Evolutionary conservation across 2,329 filamentous ascomycete genomes (phyloP).

Genomic region (Calonectria leucothoes): DNA sequence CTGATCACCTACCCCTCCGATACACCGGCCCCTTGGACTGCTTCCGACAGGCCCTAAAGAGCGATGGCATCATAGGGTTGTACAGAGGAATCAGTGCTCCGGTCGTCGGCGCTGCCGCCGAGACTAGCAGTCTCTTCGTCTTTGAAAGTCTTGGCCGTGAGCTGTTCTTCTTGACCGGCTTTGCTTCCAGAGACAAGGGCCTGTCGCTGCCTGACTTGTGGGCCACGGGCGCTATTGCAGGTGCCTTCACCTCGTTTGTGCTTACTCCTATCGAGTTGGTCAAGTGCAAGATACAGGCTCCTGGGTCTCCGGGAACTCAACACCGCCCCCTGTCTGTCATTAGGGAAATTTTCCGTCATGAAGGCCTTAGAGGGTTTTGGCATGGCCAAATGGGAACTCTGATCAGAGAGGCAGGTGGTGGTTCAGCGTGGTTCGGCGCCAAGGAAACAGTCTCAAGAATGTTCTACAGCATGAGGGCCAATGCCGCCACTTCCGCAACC

Average conservation of each 20-base stretch:
- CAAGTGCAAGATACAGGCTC: slow-evolving; percentile 98
- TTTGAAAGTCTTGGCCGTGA: slow-evolving; percentile 84
- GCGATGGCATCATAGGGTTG: slow-evolving; percentile 83
- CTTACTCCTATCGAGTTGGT: slow-evolving; percentile 96
- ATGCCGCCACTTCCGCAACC: slow-evolving; percentile 49
- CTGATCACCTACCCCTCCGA: slow-evolving; percentile 81
- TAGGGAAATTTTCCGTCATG: slow-evolving; percentile 80
- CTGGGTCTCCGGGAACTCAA: slow-evolving; percentile 57
- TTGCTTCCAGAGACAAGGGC: slow-evolving; percentile 63
- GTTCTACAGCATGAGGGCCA: slow-evolving; percentile 71
- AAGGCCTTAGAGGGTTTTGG: slow-evolving; percentile 92
- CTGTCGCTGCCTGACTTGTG: slow-evolving; percentile 82
- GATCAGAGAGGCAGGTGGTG: slow-evolving; percentile 92
- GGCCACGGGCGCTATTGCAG: slow-evolving; percentile 85
- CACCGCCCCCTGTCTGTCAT: slow-evolving; percentile 79
- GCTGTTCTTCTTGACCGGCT: slow-evolving; percentile 65
- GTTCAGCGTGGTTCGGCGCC: slow-evolving; percentile 93
- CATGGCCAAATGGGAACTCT: slow-evolving; percentile 93
- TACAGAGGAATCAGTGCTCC: slow-evolving; percentile 96
- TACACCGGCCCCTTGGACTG: slow-evolving; percentile 93
- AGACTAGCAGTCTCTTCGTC: slow-evolving; percentile 93
- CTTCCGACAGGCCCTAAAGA: slow-evolving; percentile 85
- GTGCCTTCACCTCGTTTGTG: slow-evolving; percentile 88
- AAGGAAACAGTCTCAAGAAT: slow-evolving; percentile 83
- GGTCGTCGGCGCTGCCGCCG: slow-evolving; percentile 88